Evolutionary conservation across 164 flowering plant genomes (phyloP).

Genomic region (Protea cynaroides): DNA sequence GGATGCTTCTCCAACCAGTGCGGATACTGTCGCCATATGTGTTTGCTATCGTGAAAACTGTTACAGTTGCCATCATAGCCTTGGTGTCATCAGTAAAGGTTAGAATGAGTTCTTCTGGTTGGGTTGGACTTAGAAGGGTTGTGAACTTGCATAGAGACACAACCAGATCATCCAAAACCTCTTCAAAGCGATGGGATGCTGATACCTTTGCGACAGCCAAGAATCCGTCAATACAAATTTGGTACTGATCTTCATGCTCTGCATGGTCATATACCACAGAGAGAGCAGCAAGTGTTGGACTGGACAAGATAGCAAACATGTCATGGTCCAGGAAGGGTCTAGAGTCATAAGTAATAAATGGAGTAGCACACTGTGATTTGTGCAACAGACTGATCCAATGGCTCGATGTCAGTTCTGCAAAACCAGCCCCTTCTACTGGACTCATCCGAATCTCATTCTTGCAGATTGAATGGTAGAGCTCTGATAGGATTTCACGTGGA

Average conservation of each 20-base stretch:
- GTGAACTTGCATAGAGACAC: constrained; percentile 39
- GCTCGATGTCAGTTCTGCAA: constrained; percentile 33
- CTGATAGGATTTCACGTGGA: constrained; percentile 35
- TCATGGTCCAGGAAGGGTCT: constrained; percentile 31
- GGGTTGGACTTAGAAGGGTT: constrained; percentile 29
- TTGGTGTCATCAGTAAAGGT: constrained; percentile 33
- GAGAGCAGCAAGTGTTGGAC: constrained; percentile 43
- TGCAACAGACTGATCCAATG: constrained; percentile 33
- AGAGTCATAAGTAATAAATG: constrained; percentile 29
- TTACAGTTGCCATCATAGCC: constrained; percentile 35
- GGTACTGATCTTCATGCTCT: constrained; percentile 30
- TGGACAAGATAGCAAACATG: constrained; percentile 39
- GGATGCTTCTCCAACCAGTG: constrained; percentile 35
- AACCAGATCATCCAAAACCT: constrained; percentile 39
- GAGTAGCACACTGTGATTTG: constrained; percentile 30
- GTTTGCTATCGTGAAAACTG: constrained; percentile 37
- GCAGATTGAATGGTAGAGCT: constrained; percentile 35
- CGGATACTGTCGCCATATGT: constrained; percentile 35
- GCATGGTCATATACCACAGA: constrained; percentile 40
- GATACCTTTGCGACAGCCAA: constrained; percentile 39
- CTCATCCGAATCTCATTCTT: constrained; percentile 35
- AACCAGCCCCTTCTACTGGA: constrained; percentile 29
- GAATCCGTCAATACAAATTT: constrained; percentile 35
- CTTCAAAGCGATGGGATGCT: constrained; percentile 34
- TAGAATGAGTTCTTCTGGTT: constrained; percentile 29